Percentiles rank a stretch among this genome's conserved stretches.
These are phyloP conservation scores for Cetraspora pellucida DNA, from an alignment of 192 early-diverging fungal genomes.

Conservation along the genomic window DNA sequence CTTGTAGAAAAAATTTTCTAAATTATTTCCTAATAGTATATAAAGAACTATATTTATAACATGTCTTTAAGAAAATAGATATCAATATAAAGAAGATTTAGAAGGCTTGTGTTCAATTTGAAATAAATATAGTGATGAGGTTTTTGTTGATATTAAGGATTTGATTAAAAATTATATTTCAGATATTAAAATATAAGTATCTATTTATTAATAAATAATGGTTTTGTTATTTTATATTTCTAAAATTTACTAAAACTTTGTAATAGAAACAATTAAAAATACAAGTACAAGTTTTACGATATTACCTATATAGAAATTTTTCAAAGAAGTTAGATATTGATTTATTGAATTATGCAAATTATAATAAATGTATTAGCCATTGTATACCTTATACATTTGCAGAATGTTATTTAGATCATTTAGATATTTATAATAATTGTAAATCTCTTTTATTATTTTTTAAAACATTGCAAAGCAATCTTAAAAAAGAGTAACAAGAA, in stretches of 20 bases:
- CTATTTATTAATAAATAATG: neutral
- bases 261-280: neutral
- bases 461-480: neutral
- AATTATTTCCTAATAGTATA: neutral
- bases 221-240: neutral
- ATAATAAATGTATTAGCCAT: neutral
- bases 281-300: neutral
- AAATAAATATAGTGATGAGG: neutral
- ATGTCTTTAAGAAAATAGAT: neutral
- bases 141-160: neutral
- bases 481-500: neutral
- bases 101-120: neutral
- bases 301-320: neutral
- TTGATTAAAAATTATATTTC: neutral
- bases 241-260: neutral
- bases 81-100: neutral
- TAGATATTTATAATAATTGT: neutral
- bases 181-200: neutral
- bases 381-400: neutral
- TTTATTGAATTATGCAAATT: neutral
- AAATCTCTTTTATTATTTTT: neutral
- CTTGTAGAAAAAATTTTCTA: neutral
- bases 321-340: neutral
- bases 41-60: neutral
- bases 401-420: neutral